Percentiles rank a stretch among this genome's conserved stretches.
These are phyloP conservation scores for Thalassiosira livingstoniorum DNA, from an alignment of 352 stramenopile species.

Conservation along the genomic window DNA sequence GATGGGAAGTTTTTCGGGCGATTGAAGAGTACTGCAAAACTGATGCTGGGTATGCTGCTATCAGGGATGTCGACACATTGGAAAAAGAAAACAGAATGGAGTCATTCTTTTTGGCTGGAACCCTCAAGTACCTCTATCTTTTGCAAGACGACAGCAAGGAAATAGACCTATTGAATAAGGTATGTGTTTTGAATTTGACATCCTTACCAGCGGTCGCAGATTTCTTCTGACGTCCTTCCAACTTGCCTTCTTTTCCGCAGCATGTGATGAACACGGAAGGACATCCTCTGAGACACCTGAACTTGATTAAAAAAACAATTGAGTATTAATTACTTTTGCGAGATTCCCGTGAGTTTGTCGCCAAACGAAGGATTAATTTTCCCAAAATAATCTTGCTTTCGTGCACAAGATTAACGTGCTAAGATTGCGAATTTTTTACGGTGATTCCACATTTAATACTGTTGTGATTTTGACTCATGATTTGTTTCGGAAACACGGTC, in stretches of 20 bases:
- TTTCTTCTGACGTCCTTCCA: background rate
- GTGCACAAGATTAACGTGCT: no score
- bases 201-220: background rate
- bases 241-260: background rate
- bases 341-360: no score
- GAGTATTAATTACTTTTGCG: no score
- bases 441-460: no score
- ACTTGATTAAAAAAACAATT: no score
- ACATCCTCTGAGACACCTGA: no score
- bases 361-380: no score
- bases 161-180: constrained; percentile 87
- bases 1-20: constrained; percentile 91
- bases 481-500: no score
- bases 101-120: constrained; percentile 97
- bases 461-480: no score
- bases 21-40: constrained; percentile 91
- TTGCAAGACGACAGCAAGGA: constrained; percentile 84
- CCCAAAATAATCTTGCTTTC: no score
- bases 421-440: no score
- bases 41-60: constrained; percentile 87
- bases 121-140: constrained; percentile 97
- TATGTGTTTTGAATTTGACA: background rate
- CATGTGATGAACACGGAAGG: constrained; percentile 97
- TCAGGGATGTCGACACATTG: constrained; percentile 71
- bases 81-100: constrained; percentile 93